Base-by-base conservation (phyloP, 345 rosid species). In the Durio zibethinus region DNA sequence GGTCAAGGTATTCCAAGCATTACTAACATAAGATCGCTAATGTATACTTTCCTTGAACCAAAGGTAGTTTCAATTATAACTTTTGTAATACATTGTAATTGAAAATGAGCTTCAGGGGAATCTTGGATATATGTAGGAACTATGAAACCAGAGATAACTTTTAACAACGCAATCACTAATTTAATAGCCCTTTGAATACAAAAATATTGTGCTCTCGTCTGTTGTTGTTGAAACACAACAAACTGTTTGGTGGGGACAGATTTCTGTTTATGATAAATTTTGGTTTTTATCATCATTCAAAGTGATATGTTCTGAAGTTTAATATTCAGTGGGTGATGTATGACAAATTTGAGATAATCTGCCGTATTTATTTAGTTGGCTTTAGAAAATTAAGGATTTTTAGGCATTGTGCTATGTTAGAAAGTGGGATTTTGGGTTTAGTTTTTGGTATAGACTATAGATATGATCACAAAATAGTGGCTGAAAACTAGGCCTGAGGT, bases 381-480 rank as follows among this genome's bases (percentile, higher is more conserved):
- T 31, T 18, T 16, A 11, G 42, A 18, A 62, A 62, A 18, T 45
- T 48, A 31, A 60, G 59, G 60, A 47, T 35, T 29, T 70, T 31
- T 68, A 48, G 74, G 59, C n/a, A 10, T 70, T 48, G 40, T 70
- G 25, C 31, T 18, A 12, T 2, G 29, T 27, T 27, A 18, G 40
- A 48, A 70, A 48, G 67, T 62, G 2, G 65, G 59, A 48, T 48
- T 70, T 48, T 50, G 40, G 23, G 40, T 70, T 70, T 31, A 70
- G 60, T 18, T 50, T 18, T 50, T 35, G 4, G 27, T 48, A 27
- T 42, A 4, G 60, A 42, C 35, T 11, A 25, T 67, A 23, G 42
- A 31, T 70, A 27, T 47, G 74, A 27, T 12, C 36, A 29, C 64
- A 27, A 60, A 20, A 12, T 29, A 12, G 74, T 48, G 16, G 11